Evolutionary conservation across 139 green algal species (phyloP).

Genomic region (Zygnema circumcarinatum): DNA sequence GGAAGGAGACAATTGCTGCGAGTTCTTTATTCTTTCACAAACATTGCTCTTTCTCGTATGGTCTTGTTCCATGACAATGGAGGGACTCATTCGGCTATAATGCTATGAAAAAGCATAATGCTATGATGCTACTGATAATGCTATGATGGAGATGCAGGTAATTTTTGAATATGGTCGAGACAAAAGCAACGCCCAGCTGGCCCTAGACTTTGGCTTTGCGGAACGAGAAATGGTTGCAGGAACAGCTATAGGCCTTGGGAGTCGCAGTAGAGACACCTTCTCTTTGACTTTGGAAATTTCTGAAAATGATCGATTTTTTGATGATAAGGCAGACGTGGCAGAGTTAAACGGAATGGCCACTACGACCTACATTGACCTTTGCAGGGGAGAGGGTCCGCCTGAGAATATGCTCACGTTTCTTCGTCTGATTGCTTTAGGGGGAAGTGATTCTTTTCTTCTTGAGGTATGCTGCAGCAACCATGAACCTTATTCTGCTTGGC

Average conservation of each 20-base stretch:
- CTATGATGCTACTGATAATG: no score
- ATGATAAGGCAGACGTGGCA: constrained; percentile 92
- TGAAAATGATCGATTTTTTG: constrained; percentile 73
- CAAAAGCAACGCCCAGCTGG: constrained; percentile 51
- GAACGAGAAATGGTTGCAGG: background rate
- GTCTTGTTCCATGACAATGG: no score
- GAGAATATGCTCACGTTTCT: constrained; percentile 81
- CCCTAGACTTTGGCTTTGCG: constrained; percentile 52
- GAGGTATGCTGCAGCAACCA: constrained; percentile 63
- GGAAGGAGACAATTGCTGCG: no score
- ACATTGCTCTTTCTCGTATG: no score
- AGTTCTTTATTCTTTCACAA: no score
- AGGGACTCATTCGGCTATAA: no score
- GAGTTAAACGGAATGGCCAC: constrained; percentile 74
- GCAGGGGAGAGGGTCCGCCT: constrained; percentile 54
- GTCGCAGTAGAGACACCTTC: constrained; percentile 68
- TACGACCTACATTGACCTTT: constrained; percentile 67
- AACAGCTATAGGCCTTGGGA: background rate
- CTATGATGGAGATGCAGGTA: constrained; percentile 11
- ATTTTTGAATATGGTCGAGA: constrained; percentile 46
- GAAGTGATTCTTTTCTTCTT: constrained; percentile 85
- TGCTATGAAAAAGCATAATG: no score
- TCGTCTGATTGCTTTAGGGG: constrained; percentile 76
- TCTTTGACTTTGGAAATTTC: constrained; percentile 76
- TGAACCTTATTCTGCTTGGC: background rate